Evolutionary conservation across 1,284 basidiomycete genomes (phyloP).

Genomic region (Pisolithus thermaeus): DNA sequence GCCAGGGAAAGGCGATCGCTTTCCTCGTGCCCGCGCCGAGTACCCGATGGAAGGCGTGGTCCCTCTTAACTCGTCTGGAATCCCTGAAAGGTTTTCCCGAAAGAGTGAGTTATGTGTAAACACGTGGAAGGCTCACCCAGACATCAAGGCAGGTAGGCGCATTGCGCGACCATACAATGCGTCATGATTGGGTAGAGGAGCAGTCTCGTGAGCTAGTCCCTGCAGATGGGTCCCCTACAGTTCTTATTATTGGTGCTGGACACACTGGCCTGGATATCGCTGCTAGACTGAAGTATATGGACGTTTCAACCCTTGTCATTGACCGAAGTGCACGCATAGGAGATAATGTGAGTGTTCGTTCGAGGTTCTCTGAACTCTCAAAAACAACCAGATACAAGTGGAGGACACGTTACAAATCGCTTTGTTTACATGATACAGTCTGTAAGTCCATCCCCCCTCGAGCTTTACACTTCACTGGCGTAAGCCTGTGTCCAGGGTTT

Average conservation of each 20-base stretch:
- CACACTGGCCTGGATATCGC: slow-evolving; percentile 33
- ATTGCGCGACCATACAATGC: slow-evolving; percentile 4
- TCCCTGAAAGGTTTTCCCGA: slow-evolving; percentile 40
- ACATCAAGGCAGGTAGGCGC: slow-evolving; percentile 9
- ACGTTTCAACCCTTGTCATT: slow-evolving; percentile 30
- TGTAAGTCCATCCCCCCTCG: slow-evolving; percentile 15
- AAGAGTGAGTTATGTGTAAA: slow-evolving; percentile 11
- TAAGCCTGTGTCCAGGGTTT: slow-evolving; percentile 12
- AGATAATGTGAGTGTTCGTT: slow-evolving; percentile 27
- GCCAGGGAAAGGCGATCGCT: slow-evolving; percentile 16
- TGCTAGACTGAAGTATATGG: slow-evolving; percentile 32
- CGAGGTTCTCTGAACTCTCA: background rate
- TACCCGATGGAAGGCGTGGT: slow-evolving; percentile 23
- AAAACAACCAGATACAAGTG: slow-evolving; percentile 12
- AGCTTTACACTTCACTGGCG: background rate
- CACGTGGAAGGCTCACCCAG: background rate
- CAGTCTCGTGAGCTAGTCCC: slow-evolving; percentile 15
- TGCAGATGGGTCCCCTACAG: slow-evolving; percentile 18
- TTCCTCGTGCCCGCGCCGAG: slow-evolving; percentile 15
- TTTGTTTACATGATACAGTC: slow-evolving; percentile 19
- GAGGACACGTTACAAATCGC: slow-evolving; percentile 25
- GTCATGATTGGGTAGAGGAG: slow-evolving; percentile 15
- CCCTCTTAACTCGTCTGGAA: slow-evolving; percentile 41
- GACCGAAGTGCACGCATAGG: slow-evolving; percentile 32
- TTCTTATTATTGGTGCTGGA: slow-evolving; percentile 32